Conservation (phyloP, 2,329 filamentous ascomycete genomes). For the Passalora sequoiae region DNA sequence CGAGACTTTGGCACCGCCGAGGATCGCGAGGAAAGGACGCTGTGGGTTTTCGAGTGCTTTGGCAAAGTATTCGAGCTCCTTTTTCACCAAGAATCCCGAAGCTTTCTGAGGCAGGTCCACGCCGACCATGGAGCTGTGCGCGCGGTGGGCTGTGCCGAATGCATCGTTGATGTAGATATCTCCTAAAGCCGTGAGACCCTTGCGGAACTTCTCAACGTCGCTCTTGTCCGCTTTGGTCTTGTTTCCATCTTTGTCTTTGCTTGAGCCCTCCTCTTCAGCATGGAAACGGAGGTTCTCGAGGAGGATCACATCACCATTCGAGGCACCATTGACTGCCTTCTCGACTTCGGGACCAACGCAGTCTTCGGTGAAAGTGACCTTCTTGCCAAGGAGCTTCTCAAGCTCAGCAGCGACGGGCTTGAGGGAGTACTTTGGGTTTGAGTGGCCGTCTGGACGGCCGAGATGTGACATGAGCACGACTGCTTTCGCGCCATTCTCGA, state of each 20-base stretch:
- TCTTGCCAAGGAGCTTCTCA: slow-evolving; percentile 70
- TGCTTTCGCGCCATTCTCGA: slow-evolving; percentile 47
- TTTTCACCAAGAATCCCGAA: slow-evolving; percentile 98
- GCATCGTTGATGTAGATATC: slow-evolving; percentile 98
- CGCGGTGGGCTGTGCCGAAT: slow-evolving; percentile 96
- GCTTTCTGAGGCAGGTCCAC: slow-evolving; percentile 94
- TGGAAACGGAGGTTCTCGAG: slow-evolving; percentile 99
- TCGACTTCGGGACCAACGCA: slow-evolving; percentile 87
- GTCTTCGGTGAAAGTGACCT: slow-evolving; percentile 83
- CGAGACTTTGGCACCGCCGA: slow-evolving; percentile 95
- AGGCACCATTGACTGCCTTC: slow-evolving; percentile 78
- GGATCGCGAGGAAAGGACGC: slow-evolving; percentile 95
- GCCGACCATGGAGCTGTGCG: slow-evolving; percentile 98
- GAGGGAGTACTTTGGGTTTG: slow-evolving; percentile 89
- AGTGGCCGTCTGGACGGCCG: slow-evolving; percentile 85
- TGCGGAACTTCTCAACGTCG: slow-evolving; percentile 88
- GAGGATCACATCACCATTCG: slow-evolving; percentile 75
- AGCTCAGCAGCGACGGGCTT: slow-evolving; percentile 81
- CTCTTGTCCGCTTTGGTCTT: slow-evolving; percentile 97
- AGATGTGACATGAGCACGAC: slow-evolving; percentile 98
- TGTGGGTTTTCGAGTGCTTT: slow-evolving; percentile 89
- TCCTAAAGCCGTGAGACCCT: slow-evolving; percentile 87
- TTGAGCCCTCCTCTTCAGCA: slow-evolving; percentile 94
- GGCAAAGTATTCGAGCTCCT: slow-evolving; percentile 99
- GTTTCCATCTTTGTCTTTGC: slow-evolving; percentile 88